phyloP scores from a whole-genome alignment of 2,329 filamentous ascomycete species.

The Pestalotiopsis sp. region DNA sequence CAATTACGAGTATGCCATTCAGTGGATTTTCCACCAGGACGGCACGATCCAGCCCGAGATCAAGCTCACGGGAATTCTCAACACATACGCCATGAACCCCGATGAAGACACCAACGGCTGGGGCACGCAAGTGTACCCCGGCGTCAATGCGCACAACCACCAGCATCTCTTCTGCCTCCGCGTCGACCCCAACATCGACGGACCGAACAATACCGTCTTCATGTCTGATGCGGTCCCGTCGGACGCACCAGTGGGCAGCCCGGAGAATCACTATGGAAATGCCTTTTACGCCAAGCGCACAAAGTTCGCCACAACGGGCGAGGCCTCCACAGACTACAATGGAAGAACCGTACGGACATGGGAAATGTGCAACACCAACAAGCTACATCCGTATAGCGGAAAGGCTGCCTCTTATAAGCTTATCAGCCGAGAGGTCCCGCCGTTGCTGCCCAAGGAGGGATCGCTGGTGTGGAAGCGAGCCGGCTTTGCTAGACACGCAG shows the following conservation, averaged over 20 bases:
- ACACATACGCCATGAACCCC: constrained; percentile 82
- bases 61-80: constrained; percentile 88
- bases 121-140: constrained; percentile 89
- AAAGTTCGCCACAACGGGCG: constrained; percentile 69
- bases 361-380: constrained; percentile 86
- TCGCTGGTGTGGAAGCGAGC: constrained; percentile 88
- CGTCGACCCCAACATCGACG: constrained; percentile 85
- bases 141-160: constrained; percentile 92
- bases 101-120: constrained; percentile 83
- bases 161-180: constrained; percentile 94
- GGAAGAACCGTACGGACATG: constrained; percentile 79
- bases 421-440: constrained; percentile 81
- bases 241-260: constrained; percentile 74
- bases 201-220: constrained; percentile 81
- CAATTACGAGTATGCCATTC: constrained; percentile 84
- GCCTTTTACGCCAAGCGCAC: constrained; percentile 87
- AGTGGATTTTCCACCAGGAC: constrained; percentile 59
- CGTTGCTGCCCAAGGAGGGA: constrained; percentile 76
- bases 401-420: constrained; percentile 89
- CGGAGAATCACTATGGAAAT: constrained; percentile 86
- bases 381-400: constrained; percentile 81
- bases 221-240: constrained; percentile 75
- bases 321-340: constrained; percentile 78
- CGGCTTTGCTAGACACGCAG: constrained; percentile 82
- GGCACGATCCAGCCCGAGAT: constrained; percentile 91